Evolutionary conservation across 495 filamentous ascomycete genomes (phyloP).

Genomic region (Aeminium ludgeri): DNA sequence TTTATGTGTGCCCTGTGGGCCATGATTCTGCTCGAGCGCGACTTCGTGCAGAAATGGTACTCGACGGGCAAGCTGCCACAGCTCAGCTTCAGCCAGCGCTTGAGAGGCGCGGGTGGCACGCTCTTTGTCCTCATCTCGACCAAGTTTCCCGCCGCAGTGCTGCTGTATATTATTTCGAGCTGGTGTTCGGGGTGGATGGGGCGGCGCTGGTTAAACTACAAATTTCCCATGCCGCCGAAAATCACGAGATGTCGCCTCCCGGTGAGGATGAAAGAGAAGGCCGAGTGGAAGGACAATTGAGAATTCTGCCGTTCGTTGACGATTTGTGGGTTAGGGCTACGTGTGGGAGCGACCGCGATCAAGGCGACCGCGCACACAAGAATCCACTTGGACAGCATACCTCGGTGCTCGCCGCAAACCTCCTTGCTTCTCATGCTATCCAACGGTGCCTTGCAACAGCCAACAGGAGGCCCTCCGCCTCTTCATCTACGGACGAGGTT

Average conservation of each 20-base stretch:
- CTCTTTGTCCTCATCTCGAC: background rate
- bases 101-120: background rate
- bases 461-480: too few relatives aligned
- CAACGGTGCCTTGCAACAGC: too few relatives aligned
- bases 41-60: background rate
- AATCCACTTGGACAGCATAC: too few relatives aligned
- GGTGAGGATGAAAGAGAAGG: too few relatives aligned
- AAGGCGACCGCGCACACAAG: too few relatives aligned
- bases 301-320: too few relatives aligned
- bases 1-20: slow-evolving; percentile 24
- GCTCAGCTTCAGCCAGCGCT: background rate
- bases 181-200: slow-evolving; percentile 3
- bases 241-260: background rate
- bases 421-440: too few relatives aligned
- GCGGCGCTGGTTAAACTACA: slow-evolving; percentile 1
- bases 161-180: slow-evolving; percentile 13
- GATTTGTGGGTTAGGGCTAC: too few relatives aligned
- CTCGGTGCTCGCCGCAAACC: too few relatives aligned
- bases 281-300: too few relatives aligned
- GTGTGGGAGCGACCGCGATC: too few relatives aligned
- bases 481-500: too few relatives aligned
- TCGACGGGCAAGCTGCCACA: background rate
- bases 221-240: slow-evolving; percentile 1
- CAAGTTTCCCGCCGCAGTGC: slow-evolving; percentile 7
- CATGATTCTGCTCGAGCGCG: slow-evolving; percentile 8